Conservation (phyloP, 352 stramenopile genomes). For the Pythium coloratum region DNA sequence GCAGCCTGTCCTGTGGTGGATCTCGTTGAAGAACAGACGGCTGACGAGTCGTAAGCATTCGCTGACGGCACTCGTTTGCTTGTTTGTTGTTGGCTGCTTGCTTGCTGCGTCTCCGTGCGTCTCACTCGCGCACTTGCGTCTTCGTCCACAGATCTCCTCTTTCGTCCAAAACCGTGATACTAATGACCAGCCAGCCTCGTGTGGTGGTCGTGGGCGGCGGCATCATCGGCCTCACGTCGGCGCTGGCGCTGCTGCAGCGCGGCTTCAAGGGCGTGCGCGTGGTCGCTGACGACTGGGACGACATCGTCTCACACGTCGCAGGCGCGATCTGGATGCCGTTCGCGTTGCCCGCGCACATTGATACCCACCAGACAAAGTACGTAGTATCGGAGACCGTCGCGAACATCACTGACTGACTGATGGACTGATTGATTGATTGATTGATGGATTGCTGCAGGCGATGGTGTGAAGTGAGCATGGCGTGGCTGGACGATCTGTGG, state of each 20-base stretch:
- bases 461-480: conserved; percentile 69
- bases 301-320: conserved; percentile 61
- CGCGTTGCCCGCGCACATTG: conserved; percentile 40
- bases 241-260: conserved; percentile 56
- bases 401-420: not conserved
- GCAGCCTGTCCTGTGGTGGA: not conserved
- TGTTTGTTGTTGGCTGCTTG: no score
- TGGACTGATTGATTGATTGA: not conserved
- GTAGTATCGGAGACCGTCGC: not conserved
- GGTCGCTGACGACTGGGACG: conserved; percentile 55
- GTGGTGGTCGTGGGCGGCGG: conserved; percentile 63
- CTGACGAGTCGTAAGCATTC: not conserved
- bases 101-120: not conserved
- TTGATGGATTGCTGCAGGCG: conserved; percentile 26
- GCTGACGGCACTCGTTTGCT: no score
- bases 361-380: conserved; percentile 41
- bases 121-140: not conserved
- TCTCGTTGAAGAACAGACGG: not conserved
- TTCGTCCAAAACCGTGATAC: not conserved
- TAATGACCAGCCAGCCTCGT: conserved; percentile 11
- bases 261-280: conserved; percentile 48
- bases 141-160: not conserved
- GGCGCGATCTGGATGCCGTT: conserved; percentile 80
- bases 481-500: conserved; percentile 49
- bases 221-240: conserved; percentile 70